Evolutionary conservation across 176 grass and related monocot genomes (phyloP), one percentile per base, ranked within the genome.

Genomic region (Avena sativa): DNA sequence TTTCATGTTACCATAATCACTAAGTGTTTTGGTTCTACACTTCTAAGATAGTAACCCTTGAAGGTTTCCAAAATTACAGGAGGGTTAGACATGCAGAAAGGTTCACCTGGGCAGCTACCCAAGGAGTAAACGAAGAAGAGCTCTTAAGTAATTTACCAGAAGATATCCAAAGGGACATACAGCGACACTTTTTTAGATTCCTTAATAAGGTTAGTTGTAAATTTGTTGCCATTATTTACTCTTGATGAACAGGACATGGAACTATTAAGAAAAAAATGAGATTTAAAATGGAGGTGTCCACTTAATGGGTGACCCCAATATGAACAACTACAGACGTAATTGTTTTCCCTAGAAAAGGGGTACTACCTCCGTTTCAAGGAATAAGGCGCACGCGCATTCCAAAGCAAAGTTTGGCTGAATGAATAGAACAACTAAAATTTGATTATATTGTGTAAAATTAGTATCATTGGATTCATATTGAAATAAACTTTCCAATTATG

Each of bases 141-240:
- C 87, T 98, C 78, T 72, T 98, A 67, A 85, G 73, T 58, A 96
- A 98, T 85, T 90, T 98, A 83, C 97, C 97, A 49, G 97, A 98
- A 93, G 97, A 98, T 72, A 94, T 98, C 79, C 97, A 98, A 88
- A 92, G 97, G 86, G 94, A 96, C 58, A 93, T 98, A 88, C 97
- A 89, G 0, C 94, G 90, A 0, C 90, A 98, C 82, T 96, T 98
- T 85, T 96, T 98, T 91, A 86, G 88, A 84, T 94, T 98, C 79
- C 91, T 98, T 58, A 85, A 93, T 59, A 98, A 91, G 93, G 95
- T 95, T 61, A 40, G 89, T 59, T 76, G 17, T 79, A 65, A 20
- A 43, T 68, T 52, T n/a, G 40, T 4, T 83, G 60, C 17, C 51
- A 8, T 8, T 61, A 67, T 64, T 81, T 81, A 62, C 78, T 62